Evolutionary conservation across 1,139 yeast genomes (phyloP), one percentile per base, ranked within the genome.

Genomic region (Debaryomycetaceae sp.): DNA sequence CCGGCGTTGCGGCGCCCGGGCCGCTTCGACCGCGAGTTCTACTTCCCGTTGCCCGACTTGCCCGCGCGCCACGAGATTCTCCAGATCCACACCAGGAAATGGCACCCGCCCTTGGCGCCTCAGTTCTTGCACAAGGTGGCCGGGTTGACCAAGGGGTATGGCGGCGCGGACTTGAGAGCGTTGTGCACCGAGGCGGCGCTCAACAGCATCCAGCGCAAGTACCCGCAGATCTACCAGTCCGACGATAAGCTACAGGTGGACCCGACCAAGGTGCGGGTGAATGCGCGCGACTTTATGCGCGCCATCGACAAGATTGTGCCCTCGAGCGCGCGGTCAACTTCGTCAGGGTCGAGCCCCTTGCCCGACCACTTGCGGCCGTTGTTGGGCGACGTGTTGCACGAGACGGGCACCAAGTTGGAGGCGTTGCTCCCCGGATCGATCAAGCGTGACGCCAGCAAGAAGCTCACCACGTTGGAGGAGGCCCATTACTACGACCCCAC

Each of bases 1-100:
- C 96, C 98, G 0, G 98, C 98, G 0, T 67, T 93, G 38, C 75
- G 99, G 53, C 75, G 99, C 46, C 98, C 98, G 0, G 99, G 99
- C 1, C 73, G 99, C 53, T 93, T 93, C 50, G 99, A 93, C 51
- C 74, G 98, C 39, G 99, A 93, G 53, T 91, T 93, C 48, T 88
- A 85, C 54, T 91, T 91, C 66, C 95, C 98, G 3, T 64, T 91
- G 32, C 99, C 99, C 1, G 95, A 86, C 49, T 48, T 75, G 7
- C 72, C 73, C 23, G 86, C 97, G 1, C 71, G 99, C 46, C 72
- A 73, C 35, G 78, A 83, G 42, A 91, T 91, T 35, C 58, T 91
- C 34, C 58, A 72, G 33, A 91, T 91, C 42, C 96, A 91, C 48
- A 93, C 97, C 13, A 74, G 73, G 39, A 83, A 83, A 49, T 91